These are phyloP conservation scores for Globisporangium viniferum DNA, from an alignment of 352 stramenopile genomes.

Conservation along the genomic window DNA sequence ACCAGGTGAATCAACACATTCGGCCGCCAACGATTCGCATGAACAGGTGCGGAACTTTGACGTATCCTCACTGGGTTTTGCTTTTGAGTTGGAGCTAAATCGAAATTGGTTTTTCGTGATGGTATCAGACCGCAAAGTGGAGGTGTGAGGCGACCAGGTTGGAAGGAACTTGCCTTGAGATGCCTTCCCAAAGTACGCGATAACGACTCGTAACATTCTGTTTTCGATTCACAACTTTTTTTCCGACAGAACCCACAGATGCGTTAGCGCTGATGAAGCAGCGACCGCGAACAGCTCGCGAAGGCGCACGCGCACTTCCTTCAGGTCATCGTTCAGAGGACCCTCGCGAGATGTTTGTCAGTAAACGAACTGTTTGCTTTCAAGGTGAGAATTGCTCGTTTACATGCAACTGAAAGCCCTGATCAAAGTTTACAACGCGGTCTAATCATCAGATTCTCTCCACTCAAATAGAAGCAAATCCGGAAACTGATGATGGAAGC, in stretches of 20 bases:
- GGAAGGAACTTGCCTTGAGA: not conserved
- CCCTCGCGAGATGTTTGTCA: constrained; percentile 4
- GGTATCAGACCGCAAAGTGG: constrained; percentile 45
- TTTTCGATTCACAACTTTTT: not conserved
- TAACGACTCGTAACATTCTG: not conserved
- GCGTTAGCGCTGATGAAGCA: constrained; percentile 24
- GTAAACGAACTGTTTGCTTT: constrained; percentile 20
- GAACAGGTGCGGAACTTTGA: constrained; percentile 5
- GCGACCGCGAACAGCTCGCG: constrained; percentile 48
- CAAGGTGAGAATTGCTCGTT: not conserved
- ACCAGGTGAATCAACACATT: constrained; percentile 15
- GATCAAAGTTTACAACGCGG: not conserved
- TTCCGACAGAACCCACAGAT: not conserved
- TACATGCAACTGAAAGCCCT: not conserved
- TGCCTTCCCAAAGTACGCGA: not conserved
- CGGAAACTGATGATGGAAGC: constrained; percentile 9
- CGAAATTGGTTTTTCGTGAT: not conserved
- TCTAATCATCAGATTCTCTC: not conserved
- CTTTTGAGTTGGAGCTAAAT: not conserved
- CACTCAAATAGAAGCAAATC: not conserved
- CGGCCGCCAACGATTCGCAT: constrained; percentile 6
- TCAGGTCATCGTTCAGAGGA: not conserved
- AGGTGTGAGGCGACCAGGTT: constrained; percentile 36
- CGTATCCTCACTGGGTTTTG: not conserved
- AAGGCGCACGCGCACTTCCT: constrained; percentile 25